A percentile compares a stretch with the other conserved stretches of the same genome.
phyloP scores from a whole-genome alignment of 176 grass and related monocot species.

The Zoysia pacifica region DNA sequence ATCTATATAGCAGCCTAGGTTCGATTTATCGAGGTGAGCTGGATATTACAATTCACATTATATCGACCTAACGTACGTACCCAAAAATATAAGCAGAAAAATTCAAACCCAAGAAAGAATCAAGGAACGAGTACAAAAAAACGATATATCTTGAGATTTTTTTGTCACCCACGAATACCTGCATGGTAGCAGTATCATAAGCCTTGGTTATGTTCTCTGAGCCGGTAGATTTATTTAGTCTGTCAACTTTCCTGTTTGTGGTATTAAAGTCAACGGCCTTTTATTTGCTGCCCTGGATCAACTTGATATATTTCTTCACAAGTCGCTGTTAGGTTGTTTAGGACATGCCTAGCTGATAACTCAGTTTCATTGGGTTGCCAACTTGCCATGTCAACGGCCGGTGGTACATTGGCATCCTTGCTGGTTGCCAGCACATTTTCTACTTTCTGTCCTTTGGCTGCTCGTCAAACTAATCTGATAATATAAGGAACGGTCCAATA shows the following conservation, averaged over 20 bases:
- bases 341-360: background rate
- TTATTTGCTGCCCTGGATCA: too few species aligned
- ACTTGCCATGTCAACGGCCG: background rate
- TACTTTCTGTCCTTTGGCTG: background rate
- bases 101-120: too few species aligned
- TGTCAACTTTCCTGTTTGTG: background rate
- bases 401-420: slow-evolving; percentile 7
- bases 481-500: background rate
- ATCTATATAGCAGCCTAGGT: too few species aligned
- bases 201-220: background rate
- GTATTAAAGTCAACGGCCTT: too few species aligned
- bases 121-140: too few species aligned
- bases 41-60: too few species aligned
- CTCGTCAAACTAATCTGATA: background rate
- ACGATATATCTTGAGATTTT: too few species aligned
- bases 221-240: too few species aligned
- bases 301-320: background rate
- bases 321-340: slow-evolving; percentile 19
- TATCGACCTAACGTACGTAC: too few species aligned
- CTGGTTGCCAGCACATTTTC: background rate
- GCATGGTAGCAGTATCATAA: background rate
- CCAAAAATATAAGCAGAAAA: too few species aligned
- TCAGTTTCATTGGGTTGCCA: background rate
- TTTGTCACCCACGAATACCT: background rate
- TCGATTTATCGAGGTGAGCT: too few species aligned